Evolutionary conservation across 1,139 yeast genomes (phyloP).

Genomic region (Blastobotrys arbuscula): DNA sequence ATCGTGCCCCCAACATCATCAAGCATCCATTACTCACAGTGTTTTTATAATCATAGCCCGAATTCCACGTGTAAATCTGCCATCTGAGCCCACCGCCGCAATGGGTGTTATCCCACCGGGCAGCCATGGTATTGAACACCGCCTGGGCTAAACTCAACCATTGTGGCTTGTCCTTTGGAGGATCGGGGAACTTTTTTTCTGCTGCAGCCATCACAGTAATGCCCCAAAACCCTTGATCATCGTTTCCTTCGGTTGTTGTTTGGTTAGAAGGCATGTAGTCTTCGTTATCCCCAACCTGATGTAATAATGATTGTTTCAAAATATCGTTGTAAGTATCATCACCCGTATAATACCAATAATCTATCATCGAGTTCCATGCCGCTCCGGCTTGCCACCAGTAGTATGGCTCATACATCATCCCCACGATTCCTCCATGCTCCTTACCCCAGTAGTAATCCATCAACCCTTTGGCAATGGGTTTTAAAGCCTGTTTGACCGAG

Average conservation of each 20-base stretch:
- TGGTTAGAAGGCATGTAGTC: constrained; percentile 87
- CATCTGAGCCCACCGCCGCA: constrained; percentile 92
- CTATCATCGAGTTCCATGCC: constrained; percentile 84
- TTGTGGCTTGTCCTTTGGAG: constrained; percentile 46
- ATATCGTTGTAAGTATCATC: constrained; percentile 60
- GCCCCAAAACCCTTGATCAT: constrained; percentile 98
- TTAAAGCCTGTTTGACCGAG: constrained; percentile 47
- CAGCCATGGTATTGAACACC: constrained; percentile 82
- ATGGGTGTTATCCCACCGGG: constrained; percentile 69
- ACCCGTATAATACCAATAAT: constrained; percentile 66
- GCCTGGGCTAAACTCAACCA: constrained; percentile 78
- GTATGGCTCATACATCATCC: constrained; percentile 80
- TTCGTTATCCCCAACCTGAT: constrained; percentile 69
- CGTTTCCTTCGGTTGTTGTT: constrained; percentile 92
- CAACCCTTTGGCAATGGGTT: constrained; percentile 61
- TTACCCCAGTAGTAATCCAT: constrained; percentile 69
- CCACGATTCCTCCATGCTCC: constrained; percentile 51
- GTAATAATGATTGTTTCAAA: constrained; percentile 57
- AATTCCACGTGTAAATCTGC: constrained; percentile 94
- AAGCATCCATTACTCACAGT: constrained; percentile 86
- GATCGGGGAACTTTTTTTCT: constrained; percentile 80
- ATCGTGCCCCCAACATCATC: constrained; percentile 80
- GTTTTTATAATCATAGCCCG: constrained; percentile 90
- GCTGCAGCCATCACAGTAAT: constrained; percentile 87
- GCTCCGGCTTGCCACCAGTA: constrained; percentile 99